Evolutionary conservation across 176 grass and related monocot species (phyloP), one percentile per base, ranked within the genome.

Genomic region (Oryza brachyantha): DNA sequence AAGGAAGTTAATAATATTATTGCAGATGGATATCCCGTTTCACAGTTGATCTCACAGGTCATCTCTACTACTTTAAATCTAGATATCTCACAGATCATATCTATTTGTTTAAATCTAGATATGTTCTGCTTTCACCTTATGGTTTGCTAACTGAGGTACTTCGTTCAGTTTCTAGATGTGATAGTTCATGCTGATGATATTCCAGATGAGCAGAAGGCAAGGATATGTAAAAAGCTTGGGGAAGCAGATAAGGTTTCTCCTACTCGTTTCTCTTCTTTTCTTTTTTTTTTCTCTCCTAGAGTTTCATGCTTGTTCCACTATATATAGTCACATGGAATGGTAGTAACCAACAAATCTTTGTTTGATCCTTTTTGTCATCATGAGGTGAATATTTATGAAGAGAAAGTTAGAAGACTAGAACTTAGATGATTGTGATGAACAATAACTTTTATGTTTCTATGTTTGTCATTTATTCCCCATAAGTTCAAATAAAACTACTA

Each of bases 21-120:
- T 70, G 92, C 90, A 7, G 96, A 99, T 73, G 96, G 96, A 72
- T 99, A 94, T 87, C 90, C 96, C 32, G 96, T 95, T 68, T 99
- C 96, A 48, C 96, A 95, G 84, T 65, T 95, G 79, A 84, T 99
- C 34, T 88, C 71, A 50, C 96, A 99, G 90, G 96, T 94, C 28
- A 64, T 59, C 4, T 79, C 3, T 81, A 50, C 34, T 65, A 2
- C n/a, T 54, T 63, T 45, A 13, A 29, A 61, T 75, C 50, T 85
- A 54, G n/a, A n/a, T n/a, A 84, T 98, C 34, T 88, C 71, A 50
- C 96, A 99, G 90, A 92, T 94, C 28, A 64, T 59, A 2, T 79
- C 3, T 81, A 52, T 39, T 65, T 1, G 13, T 45, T 64, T 45
- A 10, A 29, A 55, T 75, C 50, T 86, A 54, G 35, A 50, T 78